Evolutionary conservation across 2,329 filamentous ascomycete genomes (phyloP), one percentile per base, ranked within the genome.

Genomic region (Aspergillus fumigatus): DNA sequence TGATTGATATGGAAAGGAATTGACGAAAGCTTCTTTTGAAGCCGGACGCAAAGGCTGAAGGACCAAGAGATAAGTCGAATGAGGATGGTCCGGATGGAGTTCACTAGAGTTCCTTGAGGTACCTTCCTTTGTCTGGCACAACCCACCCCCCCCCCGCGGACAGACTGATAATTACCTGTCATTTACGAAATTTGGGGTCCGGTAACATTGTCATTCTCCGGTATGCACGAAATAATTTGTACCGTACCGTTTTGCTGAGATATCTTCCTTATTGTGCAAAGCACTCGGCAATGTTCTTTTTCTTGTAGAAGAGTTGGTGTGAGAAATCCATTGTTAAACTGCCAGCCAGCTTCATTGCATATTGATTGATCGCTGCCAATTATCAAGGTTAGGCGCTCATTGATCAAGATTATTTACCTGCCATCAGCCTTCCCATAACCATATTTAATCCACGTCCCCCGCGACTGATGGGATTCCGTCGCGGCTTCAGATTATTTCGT

Each of bases 401-500:
- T 38, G 32, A 38, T 38, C 32, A 7, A 32, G 32, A 5, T 38
- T 38, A 38, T 38, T 32, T 38, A 38, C 32, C 32, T 11, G 14
- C 47, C 23, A 25, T 26, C n/a, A 23, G 2, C 25, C 21, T 47
- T 35, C 43, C 19, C 35, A 11, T 49, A 38, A 17, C 54, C 48
- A 57, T 53, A 49, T 43, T 56, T 26, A 51, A 52, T 52, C 59
- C 53, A 58, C 57, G 56, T 56, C 48, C 53, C 50, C 48, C 47
- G 52, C 50, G 49, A 54, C 64, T 64, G 61, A 74, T 74, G 72
- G 60, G 56, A 60, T 61, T 73, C 50, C 65, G 63, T 47, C 63
- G 55, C 50, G 62, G 64, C 45, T 59, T 70, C 29, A 62, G 62
- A 50, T 61, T 67, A 48, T 72, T 75, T 54, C 71, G 70, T 57